A percentile compares a stretch with the other conserved stretches of the same genome.
Conservation (phyloP, 176 grass and related monocot genomes). For the Alloteropsis semialata region DNA sequence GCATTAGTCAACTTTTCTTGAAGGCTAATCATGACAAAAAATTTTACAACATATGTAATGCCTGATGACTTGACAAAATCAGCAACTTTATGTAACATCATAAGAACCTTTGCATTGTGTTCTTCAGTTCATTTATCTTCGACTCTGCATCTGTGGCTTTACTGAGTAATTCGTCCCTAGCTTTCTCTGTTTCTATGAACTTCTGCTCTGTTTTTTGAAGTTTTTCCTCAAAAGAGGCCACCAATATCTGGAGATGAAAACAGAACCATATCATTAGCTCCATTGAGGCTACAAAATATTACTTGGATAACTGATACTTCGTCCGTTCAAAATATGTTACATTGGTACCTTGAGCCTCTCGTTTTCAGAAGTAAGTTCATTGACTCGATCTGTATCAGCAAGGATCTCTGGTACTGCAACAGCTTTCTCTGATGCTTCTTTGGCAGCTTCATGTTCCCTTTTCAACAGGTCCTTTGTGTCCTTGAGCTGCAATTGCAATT, state of each 20-base stretch:
- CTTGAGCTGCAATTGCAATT: conserved; percentile 58
- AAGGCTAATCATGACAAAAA: conserved; percentile 58
- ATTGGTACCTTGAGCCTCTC: conserved; percentile 71
- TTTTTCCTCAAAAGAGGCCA: conserved; percentile 75
- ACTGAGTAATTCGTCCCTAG: conserved; percentile 54
- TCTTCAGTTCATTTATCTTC: conserved; percentile 62
- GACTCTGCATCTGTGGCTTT: conserved; percentile 65
- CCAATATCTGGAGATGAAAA: conserved; percentile 43
- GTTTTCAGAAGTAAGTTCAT: conserved; percentile 80
- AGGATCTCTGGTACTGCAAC: conserved; percentile 50
- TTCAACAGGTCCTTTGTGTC: conserved; percentile 63
- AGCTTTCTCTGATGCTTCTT: conserved; percentile 61
- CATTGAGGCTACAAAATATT: conserved; percentile 1
- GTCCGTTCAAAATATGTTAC: background rate
- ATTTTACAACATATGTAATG: conserved; percentile 28
- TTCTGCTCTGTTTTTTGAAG: conserved; percentile 79
- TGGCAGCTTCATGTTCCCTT: conserved; percentile 55
- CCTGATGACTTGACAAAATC: conserved; percentile 3
- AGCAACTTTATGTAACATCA: conserved; percentile 14
- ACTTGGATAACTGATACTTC: background rate
- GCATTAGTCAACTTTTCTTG: conserved; percentile 72
- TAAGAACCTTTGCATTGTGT: conserved; percentile 76
- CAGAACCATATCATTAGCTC: background rate
- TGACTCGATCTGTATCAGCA: conserved; percentile 56
- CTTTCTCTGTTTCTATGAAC: conserved; percentile 62